phyloP scores from a whole-genome alignment of 179 eudicot species.

The Heliamphora pulchella region DNA sequence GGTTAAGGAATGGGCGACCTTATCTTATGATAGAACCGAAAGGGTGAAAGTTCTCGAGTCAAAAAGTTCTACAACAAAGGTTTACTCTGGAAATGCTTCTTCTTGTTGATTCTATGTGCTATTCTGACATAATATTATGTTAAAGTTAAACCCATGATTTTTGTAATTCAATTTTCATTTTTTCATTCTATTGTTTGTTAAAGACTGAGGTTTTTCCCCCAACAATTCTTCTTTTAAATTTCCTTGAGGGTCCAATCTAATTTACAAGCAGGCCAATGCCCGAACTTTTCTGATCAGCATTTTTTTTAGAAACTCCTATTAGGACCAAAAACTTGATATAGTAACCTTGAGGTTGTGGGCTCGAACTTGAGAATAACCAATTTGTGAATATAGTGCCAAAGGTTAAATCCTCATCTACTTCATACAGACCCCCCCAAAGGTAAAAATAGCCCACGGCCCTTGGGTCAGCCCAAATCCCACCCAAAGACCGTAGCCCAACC shows the following conservation, averaged over 20 bases:
- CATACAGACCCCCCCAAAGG: too few species aligned
- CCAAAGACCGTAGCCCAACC: too few species aligned
- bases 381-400: too few species aligned
- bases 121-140: background rate
- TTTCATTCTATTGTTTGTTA: background rate
- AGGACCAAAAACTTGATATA: too few species aligned
- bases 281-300: background rate
- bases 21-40: constrained; percentile 31
- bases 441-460: too few species aligned
- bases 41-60: constrained; percentile 45
- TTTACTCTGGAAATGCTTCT: constrained; percentile 14
- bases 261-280: background rate
- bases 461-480: too few species aligned
- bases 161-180: background rate
- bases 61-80: constrained; percentile 40
- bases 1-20: constrained; percentile 21
- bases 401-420: too few species aligned
- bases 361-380: too few species aligned
- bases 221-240: background rate
- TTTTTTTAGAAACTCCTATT: too few species aligned
- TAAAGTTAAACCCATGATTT: background rate
- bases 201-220: background rate
- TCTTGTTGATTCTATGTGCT: background rate
- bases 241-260: background rate
- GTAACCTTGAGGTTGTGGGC: too few species aligned